A percentile compares a stretch with the other conserved stretches of the same genome.
These are phyloP conservation scores for Neurospora cerealis DNA, from an alignment of 495 filamentous ascomycete genomes.

Conservation along the genomic window DNA sequence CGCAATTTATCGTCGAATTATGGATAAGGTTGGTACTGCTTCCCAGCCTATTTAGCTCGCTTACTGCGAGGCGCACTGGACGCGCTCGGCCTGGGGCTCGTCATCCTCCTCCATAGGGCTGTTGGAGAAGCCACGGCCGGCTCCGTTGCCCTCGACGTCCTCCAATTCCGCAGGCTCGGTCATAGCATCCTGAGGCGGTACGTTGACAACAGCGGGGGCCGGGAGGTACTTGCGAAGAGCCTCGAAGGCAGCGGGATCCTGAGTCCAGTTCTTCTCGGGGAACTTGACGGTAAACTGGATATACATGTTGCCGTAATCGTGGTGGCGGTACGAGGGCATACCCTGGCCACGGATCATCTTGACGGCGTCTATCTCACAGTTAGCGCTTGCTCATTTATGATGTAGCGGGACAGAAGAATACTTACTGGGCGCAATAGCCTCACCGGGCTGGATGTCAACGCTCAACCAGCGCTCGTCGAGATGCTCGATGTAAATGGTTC, in stretches of 20 bases:
- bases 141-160: conserved; percentile 58
- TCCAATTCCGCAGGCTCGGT: conserved; percentile 75
- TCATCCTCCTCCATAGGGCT: conserved; percentile 62
- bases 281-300: conserved; percentile 98
- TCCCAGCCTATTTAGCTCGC: background rate
- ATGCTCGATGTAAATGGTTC: conserved; percentile 83
- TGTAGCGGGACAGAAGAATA: conserved; percentile 7
- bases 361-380: conserved; percentile 53
- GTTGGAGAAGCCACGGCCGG: conserved; percentile 61
- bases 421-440: conserved; percentile 89
- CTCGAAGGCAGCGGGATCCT: conserved; percentile 44
- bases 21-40: background rate
- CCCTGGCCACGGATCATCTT: conserved; percentile 96
- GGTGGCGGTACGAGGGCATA: conserved; percentile 95
- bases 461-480: conserved; percentile 94
- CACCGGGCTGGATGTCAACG: conserved; percentile 81
- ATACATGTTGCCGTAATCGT: conserved; percentile 93
- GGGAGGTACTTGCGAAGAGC: conserved; percentile 76
- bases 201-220: conserved; percentile 45
- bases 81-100: conserved; percentile 75
- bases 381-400: conserved; percentile 4
- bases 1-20: background rate
- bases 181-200: conserved; percentile 73
- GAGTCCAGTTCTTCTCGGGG: conserved; percentile 59
- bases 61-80: conserved; percentile 98